Base-by-base conservation (phyloP, 352 stramenopile genomes). In the Nothophytophthora sp. region DNA sequence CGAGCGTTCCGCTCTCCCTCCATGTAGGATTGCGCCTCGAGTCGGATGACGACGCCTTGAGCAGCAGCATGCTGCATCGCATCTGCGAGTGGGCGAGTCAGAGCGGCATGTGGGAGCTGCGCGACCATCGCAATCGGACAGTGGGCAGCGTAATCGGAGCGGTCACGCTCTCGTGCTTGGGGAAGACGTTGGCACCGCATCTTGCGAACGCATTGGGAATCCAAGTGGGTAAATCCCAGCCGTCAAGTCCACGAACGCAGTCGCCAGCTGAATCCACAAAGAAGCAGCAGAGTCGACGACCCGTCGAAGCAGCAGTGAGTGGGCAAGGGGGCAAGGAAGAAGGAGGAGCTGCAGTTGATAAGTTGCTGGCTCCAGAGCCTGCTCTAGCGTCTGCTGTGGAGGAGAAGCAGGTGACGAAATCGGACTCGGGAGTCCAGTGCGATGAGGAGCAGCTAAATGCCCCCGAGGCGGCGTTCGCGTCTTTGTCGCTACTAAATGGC, bases 161-260 rank as follows among this genome's bases (percentile, higher is more conserved):
- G 2, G 41, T 76, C 12, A 81, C 67, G 20, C 61, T 84, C 4
- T 79, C 70, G 24, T 84, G 73, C 50, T 55, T 84, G 6, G 73
- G 73, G 0, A 73, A 66, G 27, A 38, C 59, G 2, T 47, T 81
- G 8, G 67, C 70, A 0, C 67, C 70, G 30, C 60, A 81, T 33
- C 48, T 84, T 10, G 44, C 27, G 0, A 38, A 48, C 11, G 65
- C 52, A 5, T 44, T 83, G 12, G 70, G 67, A 3, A 46, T 81
- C 2, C 63, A 64, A 3, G 57, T 79, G 28, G 53, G 28, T 34
- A 55, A 40, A 29, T 56, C 39, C 24, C 43, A 66, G 34, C 25
- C 34, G 1, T 29, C 25, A 4, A 65, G 44, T 43, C 44, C 34
- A 24, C 33, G 20, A 7, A 30, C 46, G 41, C 20, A 56, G 19